A percentile compares a stretch with the other conserved stretches of the same genome.
Conservation (phyloP, 2,329 filamentous ascomycete genomes). For the Rhytidhysteron rufulum region DNA sequence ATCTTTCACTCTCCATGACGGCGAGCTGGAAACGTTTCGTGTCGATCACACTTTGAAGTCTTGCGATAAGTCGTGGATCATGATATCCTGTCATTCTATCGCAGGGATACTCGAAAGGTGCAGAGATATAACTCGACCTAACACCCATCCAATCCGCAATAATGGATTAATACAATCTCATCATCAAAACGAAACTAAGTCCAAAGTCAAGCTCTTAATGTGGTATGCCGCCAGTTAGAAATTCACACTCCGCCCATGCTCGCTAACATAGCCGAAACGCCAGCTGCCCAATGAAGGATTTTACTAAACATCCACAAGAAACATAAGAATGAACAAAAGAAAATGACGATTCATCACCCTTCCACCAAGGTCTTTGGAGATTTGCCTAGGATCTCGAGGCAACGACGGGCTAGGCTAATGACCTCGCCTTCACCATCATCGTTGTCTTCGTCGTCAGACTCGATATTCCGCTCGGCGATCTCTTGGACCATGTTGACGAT, state of each 20-base stretch:
- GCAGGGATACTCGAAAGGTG: constrained; percentile 3
- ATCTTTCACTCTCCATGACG: too few relatives aligned
- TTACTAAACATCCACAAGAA: constrained; percentile 19
- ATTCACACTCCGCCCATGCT: constrained; percentile 36
- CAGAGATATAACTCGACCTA: not conserved
- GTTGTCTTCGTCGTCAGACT: constrained; percentile 79
- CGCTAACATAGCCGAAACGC: constrained; percentile 29
- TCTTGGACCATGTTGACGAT: constrained; percentile 88
- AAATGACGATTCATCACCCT: constrained; percentile 48
- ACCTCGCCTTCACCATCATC: constrained; percentile 93
- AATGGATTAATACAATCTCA: constrained; percentile 17
- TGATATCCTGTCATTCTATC: constrained; percentile 9
- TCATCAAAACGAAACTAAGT: constrained; percentile 6
- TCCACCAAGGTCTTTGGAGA: constrained; percentile 78
- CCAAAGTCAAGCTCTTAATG: constrained; percentile 16
- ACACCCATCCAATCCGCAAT: constrained; percentile 7
- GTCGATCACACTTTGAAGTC: too few relatives aligned
- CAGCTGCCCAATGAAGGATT: constrained; percentile 14
- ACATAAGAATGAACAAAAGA: constrained; percentile 17
- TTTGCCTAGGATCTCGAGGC: constrained; percentile 79
- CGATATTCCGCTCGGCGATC: constrained; percentile 85
- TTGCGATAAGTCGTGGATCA: not conserved
- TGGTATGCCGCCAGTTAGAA: constrained; percentile 30
- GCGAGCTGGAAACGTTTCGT: too few relatives aligned
- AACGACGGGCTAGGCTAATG: constrained; percentile 83